Conservation (phyloP, 148 eudicot genomes). For the Polygonum maritimum region DNA sequence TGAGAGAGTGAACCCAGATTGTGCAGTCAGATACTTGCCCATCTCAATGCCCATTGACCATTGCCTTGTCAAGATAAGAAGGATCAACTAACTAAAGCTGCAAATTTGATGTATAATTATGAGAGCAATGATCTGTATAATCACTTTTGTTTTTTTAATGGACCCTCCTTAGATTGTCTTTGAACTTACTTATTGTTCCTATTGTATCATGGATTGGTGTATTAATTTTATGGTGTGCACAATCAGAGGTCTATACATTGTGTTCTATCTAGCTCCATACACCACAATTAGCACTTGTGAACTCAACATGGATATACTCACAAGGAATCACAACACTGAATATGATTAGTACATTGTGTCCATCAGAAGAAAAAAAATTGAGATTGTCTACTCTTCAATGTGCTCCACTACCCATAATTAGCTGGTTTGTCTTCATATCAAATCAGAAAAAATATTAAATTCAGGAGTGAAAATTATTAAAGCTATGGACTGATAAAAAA, state of each 20-base stretch:
- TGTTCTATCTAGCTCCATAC: neutral
- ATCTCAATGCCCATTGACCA: slow-evolving; percentile 30
- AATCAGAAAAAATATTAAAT: no score
- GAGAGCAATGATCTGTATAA: neutral
- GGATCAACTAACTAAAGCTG: neutral
- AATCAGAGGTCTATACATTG: neutral
- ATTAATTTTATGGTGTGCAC: neutral
- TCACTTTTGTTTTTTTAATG: neutral
- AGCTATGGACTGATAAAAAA: no score
- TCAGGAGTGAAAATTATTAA: no score
- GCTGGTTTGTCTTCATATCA: no score
- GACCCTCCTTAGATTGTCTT: neutral
- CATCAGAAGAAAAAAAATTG: neutral
- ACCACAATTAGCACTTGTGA: neutral
- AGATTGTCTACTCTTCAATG: no score
- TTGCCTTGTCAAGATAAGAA: slow-evolving; percentile 26
- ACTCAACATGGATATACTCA: neutral
- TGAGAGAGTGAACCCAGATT: slow-evolving; percentile 25
- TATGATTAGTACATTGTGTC: neutral
- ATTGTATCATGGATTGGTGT: neutral
- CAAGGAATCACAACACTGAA: no score
- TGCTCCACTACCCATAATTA: no score
- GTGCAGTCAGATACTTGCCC: slow-evolving; percentile 26
- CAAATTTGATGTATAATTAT: neutral
- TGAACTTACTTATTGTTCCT: neutral